Percentiles rank a stretch among this genome's conserved stretches.
phyloP scores from a whole-genome alignment of 2,329 filamentous ascomycete species.

The Colletotrichum tofieldiae region DNA sequence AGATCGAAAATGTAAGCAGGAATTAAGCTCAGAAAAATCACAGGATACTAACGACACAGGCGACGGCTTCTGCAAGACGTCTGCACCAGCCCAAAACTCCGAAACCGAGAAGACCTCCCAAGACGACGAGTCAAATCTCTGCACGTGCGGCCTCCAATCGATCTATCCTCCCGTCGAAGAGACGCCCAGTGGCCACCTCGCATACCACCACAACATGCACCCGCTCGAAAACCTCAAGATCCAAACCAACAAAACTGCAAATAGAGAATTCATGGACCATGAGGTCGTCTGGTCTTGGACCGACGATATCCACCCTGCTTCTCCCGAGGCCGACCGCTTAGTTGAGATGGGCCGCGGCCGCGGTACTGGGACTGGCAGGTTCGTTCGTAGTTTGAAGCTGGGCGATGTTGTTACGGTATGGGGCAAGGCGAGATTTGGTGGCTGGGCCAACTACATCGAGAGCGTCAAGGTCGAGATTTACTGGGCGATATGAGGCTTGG shows the following conservation, averaged over 20 bases:
- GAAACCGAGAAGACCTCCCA: neutral
- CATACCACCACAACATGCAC: constrained; percentile 58
- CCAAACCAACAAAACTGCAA: constrained; percentile 63
- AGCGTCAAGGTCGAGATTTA: constrained; percentile 70
- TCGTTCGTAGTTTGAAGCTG: constrained; percentile 69
- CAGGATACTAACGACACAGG: neutral
- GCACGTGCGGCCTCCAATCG: constrained; percentile 56
- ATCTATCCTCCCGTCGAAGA: constrained; percentile 52
- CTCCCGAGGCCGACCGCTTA: constrained; percentile 57
- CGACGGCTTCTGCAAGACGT: constrained; percentile 30
- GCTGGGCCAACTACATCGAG: constrained; percentile 68
- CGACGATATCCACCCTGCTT: constrained; percentile 64
- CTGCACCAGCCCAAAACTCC: neutral
- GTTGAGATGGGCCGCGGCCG: constrained; percentile 64
- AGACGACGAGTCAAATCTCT: constrained; percentile 41
- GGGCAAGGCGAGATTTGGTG: constrained; percentile 70
- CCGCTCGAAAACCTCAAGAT: constrained; percentile 59
- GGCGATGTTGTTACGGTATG: constrained; percentile 75
- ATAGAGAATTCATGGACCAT: constrained; percentile 56
- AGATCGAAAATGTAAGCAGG: constrained; percentile 47
- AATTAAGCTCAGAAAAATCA: fast-evolving
- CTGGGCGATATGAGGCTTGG: constrained; percentile 63
- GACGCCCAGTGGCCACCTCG: constrained; percentile 36
- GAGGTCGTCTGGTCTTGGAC: constrained; percentile 68
- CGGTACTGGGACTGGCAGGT: constrained; percentile 67